phyloP scores from a whole-genome alignment of 371 early-diverging fungal genomes.

The Coemansia sp. region DNA sequence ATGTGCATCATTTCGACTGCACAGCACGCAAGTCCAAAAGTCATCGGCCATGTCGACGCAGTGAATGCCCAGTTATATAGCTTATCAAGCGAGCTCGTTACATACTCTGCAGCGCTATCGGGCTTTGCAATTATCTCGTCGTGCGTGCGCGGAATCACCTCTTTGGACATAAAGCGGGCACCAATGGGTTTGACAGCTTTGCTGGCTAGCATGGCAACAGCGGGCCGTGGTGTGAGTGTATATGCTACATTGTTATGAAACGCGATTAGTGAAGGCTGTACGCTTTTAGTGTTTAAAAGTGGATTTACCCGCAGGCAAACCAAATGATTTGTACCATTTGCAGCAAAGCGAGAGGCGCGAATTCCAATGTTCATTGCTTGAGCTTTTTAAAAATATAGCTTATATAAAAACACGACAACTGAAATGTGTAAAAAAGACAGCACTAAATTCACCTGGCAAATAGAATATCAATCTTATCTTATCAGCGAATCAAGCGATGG shows the following conservation, averaged over 20 bases:
- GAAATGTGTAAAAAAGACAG: background rate
- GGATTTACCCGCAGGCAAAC: background rate
- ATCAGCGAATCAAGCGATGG: background rate
- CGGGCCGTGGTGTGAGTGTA: slow-evolving; percentile 9
- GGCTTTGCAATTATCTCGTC: slow-evolving; percentile 53
- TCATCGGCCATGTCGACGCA: slow-evolving; percentile 95
- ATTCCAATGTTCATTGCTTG: slow-evolving; percentile 23
- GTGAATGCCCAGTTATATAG: slow-evolving; percentile 94
- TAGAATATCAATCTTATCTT: slow-evolving; percentile 1
- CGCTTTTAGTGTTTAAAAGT: background rate
- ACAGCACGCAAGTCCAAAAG: slow-evolving; percentile 98
- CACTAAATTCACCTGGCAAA: background rate
- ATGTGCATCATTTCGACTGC: slow-evolving; percentile 99
- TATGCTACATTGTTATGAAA: slow-evolving; percentile 13
- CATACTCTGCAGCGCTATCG: slow-evolving; percentile 54
- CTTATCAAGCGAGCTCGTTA: slow-evolving; percentile 84
- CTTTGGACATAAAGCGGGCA: slow-evolving; percentile 33
- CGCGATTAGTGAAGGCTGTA: background rate
- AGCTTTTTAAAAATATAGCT: background rate
- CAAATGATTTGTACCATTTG: slow-evolving; percentile 20
- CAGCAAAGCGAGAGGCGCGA: slow-evolving; percentile 20
- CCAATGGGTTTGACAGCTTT: slow-evolving; percentile 1
- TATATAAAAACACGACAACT: background rate
- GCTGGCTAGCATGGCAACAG: slow-evolving; percentile 5
- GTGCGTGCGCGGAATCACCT: slow-evolving; percentile 49